Evolutionary conservation across 176 grass and related monocot species (phyloP), one percentile per base, ranked within the genome.

Genomic region (Microstegium vimineum): DNA sequence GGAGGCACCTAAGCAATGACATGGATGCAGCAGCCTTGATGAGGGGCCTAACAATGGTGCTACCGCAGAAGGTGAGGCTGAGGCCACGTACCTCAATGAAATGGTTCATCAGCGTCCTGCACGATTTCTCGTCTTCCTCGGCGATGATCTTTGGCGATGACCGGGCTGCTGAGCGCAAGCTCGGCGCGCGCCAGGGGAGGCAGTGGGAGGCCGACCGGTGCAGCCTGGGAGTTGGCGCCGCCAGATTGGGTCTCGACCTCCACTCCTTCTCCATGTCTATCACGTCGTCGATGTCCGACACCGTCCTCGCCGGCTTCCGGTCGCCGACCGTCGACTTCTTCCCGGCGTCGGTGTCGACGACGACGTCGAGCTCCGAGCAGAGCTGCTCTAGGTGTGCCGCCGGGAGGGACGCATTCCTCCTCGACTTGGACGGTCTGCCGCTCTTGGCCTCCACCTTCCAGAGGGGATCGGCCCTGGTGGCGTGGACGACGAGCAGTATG

Each of bases 401-500:
- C 5, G 77, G 87, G 28, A 85, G 76, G 14, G 87, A 84, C 31
- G 82, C 69, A 62, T 89, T 89, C 76, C 87, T 36, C 46, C 45
- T n/a, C n/a, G n/a, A n/a, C n/a, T n/a, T n/a, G 6, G 82, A 69
- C 26, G 36, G 12, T 4, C 43, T 75, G 81, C 30, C 60, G 37
- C 80, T 84, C 60, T 59, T 74, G 75, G 87, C 47, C n/a, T n/a
- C n/a, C 5, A 84, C n/a, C 38, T 37, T 68, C 87, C 49, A 69
- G 26, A 41, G 4, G 0, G 66, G 80, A 20, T 63, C 68, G 20
- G 72, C 66, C 84, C 51, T 57, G 56, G 36, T 38, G 57, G 79
- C 75, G 86, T 31, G 87, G 82, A 84, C 89, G 49, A 73, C 85
- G 16, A 92, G 83, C 7, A 97, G 73, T 57, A 89, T 78, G 23